A percentile compares a stretch with the other conserved stretches of the same genome.
Evolutionary conservation across 2,329 filamentous ascomycete species (phyloP).

Genomic region (Drechslerella dactyloides): DNA sequence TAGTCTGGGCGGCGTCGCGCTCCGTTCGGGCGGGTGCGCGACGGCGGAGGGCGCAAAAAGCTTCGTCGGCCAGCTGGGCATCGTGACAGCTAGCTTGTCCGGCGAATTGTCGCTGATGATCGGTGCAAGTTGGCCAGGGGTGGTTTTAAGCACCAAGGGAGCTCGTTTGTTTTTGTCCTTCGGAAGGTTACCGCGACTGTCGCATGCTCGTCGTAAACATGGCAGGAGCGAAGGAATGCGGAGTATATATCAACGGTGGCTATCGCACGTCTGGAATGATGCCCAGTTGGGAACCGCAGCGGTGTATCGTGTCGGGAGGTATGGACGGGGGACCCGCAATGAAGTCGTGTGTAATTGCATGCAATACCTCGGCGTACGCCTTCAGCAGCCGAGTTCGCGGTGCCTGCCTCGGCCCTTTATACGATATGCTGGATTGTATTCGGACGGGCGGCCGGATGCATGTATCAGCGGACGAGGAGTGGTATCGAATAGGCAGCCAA

Average conservation of each 20-base stretch:
- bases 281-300: background rate
- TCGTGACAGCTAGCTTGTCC: constrained; percentile 9
- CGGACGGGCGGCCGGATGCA: background rate
- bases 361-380: no score
- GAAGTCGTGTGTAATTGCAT: no score
- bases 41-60: constrained; percentile 36
- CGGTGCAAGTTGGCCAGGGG: background rate
- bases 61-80: constrained; percentile 50
- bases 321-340: background rate
- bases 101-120: background rate
- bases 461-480: background rate
- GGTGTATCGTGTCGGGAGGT: constrained; percentile 2
- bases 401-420: no score
- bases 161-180: constrained; percentile 4
- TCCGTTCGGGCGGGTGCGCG: constrained; percentile 22
- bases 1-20: constrained; percentile 36
- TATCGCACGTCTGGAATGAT: constrained; percentile 6
- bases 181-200: constrained; percentile 1
- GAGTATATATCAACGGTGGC: background rate
- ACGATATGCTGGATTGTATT: no score
- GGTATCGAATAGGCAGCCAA: constrained; percentile 3
- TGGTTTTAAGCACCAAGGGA: background rate
- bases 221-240: constrained; percentile 6
- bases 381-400: no score
- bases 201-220: constrained; percentile 2